A percentile compares a stretch with the other conserved stretches of the same genome.
phyloP scores from a whole-genome alignment of 75 land plant genomes.

The Cupressus sempervirens region DNA sequence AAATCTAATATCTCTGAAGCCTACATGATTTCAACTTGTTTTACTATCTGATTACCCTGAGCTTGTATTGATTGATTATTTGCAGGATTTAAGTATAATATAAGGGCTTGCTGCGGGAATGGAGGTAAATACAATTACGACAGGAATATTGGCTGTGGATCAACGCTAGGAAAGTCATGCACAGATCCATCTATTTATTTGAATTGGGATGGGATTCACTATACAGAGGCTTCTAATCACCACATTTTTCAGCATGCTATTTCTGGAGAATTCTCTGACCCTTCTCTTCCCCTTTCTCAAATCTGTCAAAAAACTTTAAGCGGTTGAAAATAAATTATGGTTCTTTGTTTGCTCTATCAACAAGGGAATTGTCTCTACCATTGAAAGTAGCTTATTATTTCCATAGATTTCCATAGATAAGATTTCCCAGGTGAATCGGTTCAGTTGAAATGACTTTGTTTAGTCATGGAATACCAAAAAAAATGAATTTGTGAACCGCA shows the following conservation, averaged over 20 bases:
- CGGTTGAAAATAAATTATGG: not conserved
- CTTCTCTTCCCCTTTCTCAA: constrained; percentile 31
- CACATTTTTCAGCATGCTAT: constrained; percentile 36
- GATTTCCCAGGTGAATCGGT: not conserved
- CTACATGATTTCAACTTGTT: not conserved
- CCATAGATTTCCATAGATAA: not conserved
- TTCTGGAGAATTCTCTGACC: constrained; percentile 45
- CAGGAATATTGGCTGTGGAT: constrained; percentile 31
- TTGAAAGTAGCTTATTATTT: not conserved
- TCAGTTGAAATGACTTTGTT: not conserved
- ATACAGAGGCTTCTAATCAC: constrained; percentile 54
- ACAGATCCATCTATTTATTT: constrained; percentile 32
- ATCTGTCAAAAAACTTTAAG: constrained; percentile 25
- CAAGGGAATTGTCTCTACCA: not conserved
- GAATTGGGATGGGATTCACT: constrained; percentile 67
- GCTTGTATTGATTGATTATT: not conserved
- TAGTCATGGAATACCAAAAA: not conserved
- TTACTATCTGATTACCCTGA: not conserved
- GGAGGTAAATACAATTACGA: constrained; percentile 65
- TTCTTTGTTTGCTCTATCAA: not conserved
- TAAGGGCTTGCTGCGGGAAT: constrained; percentile 58
- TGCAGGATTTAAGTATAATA: constrained; percentile 49
- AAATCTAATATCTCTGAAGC: no score
- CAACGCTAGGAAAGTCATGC: constrained; percentile 38
- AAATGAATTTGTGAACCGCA: not conserved